These are phyloP conservation scores for Penium margaritaceum DNA, from an alignment of 139 green algal species.

Conservation along the genomic window DNA sequence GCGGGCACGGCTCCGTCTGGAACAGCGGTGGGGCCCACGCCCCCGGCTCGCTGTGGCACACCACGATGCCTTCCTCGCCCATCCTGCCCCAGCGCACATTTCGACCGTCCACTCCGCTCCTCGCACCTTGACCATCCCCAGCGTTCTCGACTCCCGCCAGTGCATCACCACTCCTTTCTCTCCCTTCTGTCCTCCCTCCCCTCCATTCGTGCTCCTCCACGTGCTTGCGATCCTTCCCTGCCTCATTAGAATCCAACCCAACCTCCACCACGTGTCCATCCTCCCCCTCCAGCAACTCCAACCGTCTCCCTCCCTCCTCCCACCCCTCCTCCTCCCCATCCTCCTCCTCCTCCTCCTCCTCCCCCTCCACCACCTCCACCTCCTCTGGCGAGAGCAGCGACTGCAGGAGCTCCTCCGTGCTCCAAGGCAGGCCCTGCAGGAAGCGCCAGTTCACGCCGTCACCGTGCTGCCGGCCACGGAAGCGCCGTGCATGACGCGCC, in stretches of 20 bases:
- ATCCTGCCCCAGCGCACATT: too few relatives aligned
- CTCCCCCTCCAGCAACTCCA: not conserved
- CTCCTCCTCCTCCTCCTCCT: conserved; percentile 2
- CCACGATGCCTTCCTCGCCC: conserved; percentile 29
- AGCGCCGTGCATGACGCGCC: too few relatives aligned
- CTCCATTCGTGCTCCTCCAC: too few relatives aligned
- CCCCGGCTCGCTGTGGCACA: conserved; percentile 49
- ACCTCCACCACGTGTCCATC: too few relatives aligned
- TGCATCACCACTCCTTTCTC: not conserved
- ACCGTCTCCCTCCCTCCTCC: not conserved
- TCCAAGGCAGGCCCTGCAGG: conserved; percentile 21
- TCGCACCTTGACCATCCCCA: too few relatives aligned
- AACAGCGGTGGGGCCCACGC: conserved; percentile 44
- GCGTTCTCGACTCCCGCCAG: not conserved
- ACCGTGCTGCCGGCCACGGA: conserved; percentile 41
- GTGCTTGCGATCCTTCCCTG: too few relatives aligned
- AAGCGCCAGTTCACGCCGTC: conserved; percentile 26
- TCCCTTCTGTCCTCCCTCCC: not conserved
- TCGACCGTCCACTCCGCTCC: too few relatives aligned
- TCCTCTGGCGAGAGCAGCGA: conserved; percentile 4
- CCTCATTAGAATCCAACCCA: too few relatives aligned
- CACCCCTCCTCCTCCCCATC: not conserved
- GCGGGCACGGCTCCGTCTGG: conserved; percentile 43
- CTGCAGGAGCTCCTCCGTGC: not conserved
- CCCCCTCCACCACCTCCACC: too few relatives aligned